phyloP scores from a whole-genome alignment of 441 rosid genomes.

The Mallotus japonicus region DNA sequence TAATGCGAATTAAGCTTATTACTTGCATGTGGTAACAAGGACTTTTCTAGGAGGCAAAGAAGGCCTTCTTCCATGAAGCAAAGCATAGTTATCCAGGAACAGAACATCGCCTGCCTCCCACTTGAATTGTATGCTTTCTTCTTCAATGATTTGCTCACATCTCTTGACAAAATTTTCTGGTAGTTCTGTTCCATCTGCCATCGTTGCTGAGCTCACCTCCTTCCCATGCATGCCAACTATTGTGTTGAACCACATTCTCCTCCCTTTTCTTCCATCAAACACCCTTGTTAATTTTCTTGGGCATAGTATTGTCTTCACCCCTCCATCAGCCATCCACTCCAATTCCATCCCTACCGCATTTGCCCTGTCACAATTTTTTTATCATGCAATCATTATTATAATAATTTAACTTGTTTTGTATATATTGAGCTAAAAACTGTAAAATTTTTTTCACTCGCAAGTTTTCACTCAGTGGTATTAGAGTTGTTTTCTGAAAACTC shows the following conservation, averaged over 20 bases:
- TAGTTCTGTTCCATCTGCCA: constrained; percentile 63
- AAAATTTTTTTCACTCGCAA: too few species aligned
- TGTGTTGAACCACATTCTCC: constrained; percentile 73
- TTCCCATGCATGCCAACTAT: constrained; percentile 65
- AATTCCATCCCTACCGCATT: constrained; percentile 52
- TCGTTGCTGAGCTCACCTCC: constrained; percentile 49
- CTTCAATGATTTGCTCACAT: constrained; percentile 58
- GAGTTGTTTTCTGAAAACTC: too few species aligned
- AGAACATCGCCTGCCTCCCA: constrained; percentile 71
- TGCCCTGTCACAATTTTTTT: constrained; percentile 30
- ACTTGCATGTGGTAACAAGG: constrained; percentile 62
- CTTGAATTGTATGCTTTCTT: constrained; percentile 70
- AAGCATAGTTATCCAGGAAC: constrained; percentile 56
- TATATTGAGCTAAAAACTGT: too few species aligned
- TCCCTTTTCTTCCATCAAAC: constrained; percentile 61
- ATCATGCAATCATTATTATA: neutral
- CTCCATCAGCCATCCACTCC: constrained; percentile 57
- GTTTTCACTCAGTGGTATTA: too few species aligned
- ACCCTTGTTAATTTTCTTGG: constrained; percentile 51
- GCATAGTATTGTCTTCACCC: constrained; percentile 42
- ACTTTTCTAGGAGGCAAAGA: constrained; percentile 57
- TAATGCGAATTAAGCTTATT: neutral
- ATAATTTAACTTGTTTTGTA: too few species aligned
- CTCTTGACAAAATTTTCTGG: constrained; percentile 48
- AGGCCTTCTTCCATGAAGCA: constrained; percentile 69